Conservation (phyloP, 495 filamentous ascomycete species). For the Letharia lupina region DNA sequence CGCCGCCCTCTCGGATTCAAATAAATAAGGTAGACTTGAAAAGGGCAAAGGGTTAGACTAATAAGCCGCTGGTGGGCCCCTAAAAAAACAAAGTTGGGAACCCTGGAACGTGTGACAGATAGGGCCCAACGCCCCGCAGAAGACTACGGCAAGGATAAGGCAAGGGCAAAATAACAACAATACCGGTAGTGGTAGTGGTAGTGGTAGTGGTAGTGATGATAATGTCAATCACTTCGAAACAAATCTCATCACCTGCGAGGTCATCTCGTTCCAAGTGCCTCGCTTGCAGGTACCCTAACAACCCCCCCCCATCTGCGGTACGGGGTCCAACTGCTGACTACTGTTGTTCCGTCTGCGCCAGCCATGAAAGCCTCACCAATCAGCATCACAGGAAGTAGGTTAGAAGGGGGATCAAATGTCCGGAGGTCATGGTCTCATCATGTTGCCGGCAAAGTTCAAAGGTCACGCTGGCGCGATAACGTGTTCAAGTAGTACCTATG, state of each 20-base stretch:
- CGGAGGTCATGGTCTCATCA: background rate
- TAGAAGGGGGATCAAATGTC: background rate
- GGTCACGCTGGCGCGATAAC: background rate
- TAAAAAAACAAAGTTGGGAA: no score
- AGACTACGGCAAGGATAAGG: background rate
- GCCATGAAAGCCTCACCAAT: background rate
- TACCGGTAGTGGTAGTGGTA: no score
- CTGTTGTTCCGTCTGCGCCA: background rate
- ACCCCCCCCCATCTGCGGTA: background rate
- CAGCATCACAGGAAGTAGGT: background rate
- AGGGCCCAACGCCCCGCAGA: constrained; percentile 1
- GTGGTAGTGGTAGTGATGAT: no score
- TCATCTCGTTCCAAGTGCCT: background rate
- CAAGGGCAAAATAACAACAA: background rate
- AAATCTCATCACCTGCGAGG: background rate
- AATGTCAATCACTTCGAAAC: background rate
- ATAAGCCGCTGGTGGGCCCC: no score
- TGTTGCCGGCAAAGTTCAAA: background rate
- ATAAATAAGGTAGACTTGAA: background rate
- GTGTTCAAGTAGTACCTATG: no score
- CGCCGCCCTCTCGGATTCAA: background rate
- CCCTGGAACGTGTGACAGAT: constrained; percentile 4
- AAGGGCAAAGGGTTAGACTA: background rate
- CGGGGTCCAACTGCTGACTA: background rate
- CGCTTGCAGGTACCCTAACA: background rate